These are phyloP conservation scores for Xeromyces bisporus DNA, from an alignment of 495 filamentous ascomycete species.

Conservation along the genomic window DNA sequence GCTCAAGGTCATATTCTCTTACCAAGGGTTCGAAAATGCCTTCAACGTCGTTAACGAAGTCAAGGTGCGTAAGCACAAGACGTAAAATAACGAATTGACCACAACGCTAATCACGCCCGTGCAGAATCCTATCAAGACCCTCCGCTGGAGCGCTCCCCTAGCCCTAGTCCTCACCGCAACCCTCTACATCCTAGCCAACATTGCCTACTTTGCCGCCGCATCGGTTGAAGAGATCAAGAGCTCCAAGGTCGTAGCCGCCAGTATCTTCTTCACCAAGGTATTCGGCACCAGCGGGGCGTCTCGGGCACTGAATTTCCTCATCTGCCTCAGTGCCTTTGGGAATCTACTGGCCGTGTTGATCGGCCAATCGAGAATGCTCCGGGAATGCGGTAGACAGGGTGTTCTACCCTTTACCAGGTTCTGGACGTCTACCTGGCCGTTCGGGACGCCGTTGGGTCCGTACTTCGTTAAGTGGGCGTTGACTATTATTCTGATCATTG, in stretches of 20 bases:
- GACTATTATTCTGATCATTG: constrained; percentile 47
- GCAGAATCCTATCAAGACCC: constrained; percentile 40
- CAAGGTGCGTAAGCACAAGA: constrained; percentile 25
- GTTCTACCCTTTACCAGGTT: constrained; percentile 44
- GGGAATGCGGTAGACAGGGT: constrained; percentile 51
- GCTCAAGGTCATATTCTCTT: constrained; percentile 47
- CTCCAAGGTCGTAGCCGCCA: constrained; percentile 37
- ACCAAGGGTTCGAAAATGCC: constrained; percentile 42
- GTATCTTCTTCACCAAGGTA: constrained; percentile 42
- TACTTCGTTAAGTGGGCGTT: constrained; percentile 41
- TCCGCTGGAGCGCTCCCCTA: constrained; percentile 32
- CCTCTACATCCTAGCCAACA: constrained; percentile 44
- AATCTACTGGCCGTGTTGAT: constrained; percentile 45
- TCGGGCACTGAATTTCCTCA: constrained; percentile 40
- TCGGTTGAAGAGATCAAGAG: constrained; percentile 33
- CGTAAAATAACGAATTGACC: no score
- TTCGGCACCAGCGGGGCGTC: constrained; percentile 36
- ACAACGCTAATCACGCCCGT: no score
- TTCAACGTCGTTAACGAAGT: constrained; percentile 53
- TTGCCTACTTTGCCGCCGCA: constrained; percentile 45
- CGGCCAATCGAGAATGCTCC: constrained; percentile 38
- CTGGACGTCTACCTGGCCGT: constrained; percentile 47
- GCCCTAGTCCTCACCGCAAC: constrained; percentile 33
- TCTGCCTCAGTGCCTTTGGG: constrained; percentile 44
- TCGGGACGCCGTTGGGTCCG: constrained; percentile 43